Percentiles rank a stretch among this genome's conserved stretches.
These are phyloP conservation scores for Phaeosphaeria sp. DNA, from an alignment of 2,329 filamentous ascomycete genomes.

Conservation along the genomic window DNA sequence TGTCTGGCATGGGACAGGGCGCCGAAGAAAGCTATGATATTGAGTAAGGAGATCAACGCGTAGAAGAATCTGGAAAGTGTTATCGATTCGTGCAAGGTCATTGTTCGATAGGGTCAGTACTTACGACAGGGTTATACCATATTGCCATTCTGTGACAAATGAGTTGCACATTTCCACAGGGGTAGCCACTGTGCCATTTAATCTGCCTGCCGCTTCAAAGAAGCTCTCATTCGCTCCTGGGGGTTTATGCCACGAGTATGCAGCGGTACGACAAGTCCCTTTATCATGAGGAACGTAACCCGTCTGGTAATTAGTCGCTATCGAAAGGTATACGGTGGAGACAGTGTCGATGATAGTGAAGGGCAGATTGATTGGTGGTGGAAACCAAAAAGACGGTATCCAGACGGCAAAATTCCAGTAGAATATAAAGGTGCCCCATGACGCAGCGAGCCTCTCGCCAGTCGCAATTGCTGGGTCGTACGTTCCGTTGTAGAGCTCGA, in stretches of 20 bases:
- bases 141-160: constrained; percentile 32
- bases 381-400: constrained; percentile 4
- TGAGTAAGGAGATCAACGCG: constrained; percentile 17
- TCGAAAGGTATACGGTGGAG: constrained; percentile 8
- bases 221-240: constrained; percentile 35
- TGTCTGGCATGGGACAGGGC: background rate
- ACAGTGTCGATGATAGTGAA: constrained; percentile 12
- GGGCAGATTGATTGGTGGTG: constrained; percentile 14
- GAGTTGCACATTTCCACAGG: constrained; percentile 26
- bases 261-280: constrained; percentile 4
- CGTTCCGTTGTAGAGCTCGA: constrained; percentile 17
- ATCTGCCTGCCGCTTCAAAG: constrained; percentile 30
- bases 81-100: background rate
- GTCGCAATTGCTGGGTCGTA: constrained; percentile 11
- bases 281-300: constrained; percentile 11
- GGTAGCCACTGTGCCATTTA: constrained; percentile 25
- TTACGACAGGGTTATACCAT: constrained; percentile 26
- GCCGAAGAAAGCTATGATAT: constrained; percentile 12
- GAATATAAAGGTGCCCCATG: constrained; percentile 10
- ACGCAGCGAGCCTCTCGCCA: constrained; percentile 14
- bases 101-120: background rate
- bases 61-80: constrained; percentile 12
- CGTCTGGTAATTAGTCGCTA: constrained; percentile 12
- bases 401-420: constrained; percentile 10
- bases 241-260: constrained; percentile 7